Evolutionary conservation across 805 yeast species (phyloP), one percentile per base, ranked within the genome.

Genomic region (Candida orba): DNA sequence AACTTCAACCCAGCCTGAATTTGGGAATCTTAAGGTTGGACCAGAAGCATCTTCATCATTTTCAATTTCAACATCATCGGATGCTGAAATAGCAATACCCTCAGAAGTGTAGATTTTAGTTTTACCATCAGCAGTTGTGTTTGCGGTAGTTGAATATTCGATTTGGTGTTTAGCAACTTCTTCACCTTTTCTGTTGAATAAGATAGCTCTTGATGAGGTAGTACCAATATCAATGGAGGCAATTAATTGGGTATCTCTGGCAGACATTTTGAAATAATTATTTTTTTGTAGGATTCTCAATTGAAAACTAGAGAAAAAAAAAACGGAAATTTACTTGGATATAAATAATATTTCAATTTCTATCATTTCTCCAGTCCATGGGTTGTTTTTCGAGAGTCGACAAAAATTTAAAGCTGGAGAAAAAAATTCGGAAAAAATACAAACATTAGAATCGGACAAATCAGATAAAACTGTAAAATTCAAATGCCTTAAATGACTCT

Each of bases 1-100:
- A 65, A 93, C 89, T 67, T 90, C 96, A 32, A 88, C 93, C 96
- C 96, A 89, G 29, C 95, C 93, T 3, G 91, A 89, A 50, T 78
- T 75, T 3, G 93, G 91, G 61, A 81, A 84, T 47, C 79, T 65
- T 42, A 84, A 66, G n/a, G 93, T 84, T 40, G 90, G 89, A 30
- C 78, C 80, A 23, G 65, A 69, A 25, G 71, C 60, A 23, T 47
- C 51, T 32, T 49, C 45, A 34, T 58, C 68, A 51, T 76, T 78
- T 62, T 83, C 90, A 51, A 83, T 78, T 53, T 77, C 84, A 42
- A 83, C 64, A 49, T 73, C 69, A 47, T 65, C 71, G 56, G 56
- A 56, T 45, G 78, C 78, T 42, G 77, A 73, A 55, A 83, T 77
- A 20, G 85, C 80, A 46, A 82, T 69, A 68, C 91, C 91, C 58